Evolutionary conservation across 108 stramenopile genomes (phyloP).

Genomic region (Thalassiosira profunda): DNA sequence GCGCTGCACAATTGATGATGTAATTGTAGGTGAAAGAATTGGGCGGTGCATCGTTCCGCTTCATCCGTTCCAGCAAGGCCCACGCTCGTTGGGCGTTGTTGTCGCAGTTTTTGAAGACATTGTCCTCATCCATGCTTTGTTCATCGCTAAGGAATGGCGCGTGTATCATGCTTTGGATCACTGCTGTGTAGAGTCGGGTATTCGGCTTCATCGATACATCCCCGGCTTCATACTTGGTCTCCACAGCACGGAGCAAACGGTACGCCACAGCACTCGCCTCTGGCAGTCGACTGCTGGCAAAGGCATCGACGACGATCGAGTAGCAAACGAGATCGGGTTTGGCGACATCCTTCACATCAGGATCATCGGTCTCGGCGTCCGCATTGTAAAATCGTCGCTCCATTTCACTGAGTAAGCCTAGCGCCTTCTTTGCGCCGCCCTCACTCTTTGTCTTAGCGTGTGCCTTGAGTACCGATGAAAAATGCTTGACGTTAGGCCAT

Average conservation of each 20-base stretch:
- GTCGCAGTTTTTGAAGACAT: not conserved
- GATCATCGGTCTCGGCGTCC: slow-evolving; percentile 11
- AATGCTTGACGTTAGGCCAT: slow-evolving; percentile 52
- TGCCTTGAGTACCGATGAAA: slow-evolving; percentile 50
- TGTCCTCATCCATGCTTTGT: not conserved
- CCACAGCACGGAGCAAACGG: slow-evolving; percentile 29
- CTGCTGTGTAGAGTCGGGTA: slow-evolving; percentile 47
- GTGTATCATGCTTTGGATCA: slow-evolving; percentile 36
- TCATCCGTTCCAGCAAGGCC: slow-evolving; percentile 43
- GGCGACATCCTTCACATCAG: slow-evolving; percentile 17
- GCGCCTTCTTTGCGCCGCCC: slow-evolving; percentile 48
- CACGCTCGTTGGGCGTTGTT: slow-evolving; percentile 44
- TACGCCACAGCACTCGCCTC: slow-evolving; percentile 31
- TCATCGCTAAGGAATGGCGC: slow-evolving; percentile 13
- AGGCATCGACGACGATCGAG: slow-evolving; percentile 49
- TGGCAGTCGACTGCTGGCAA: slow-evolving; percentile 42
- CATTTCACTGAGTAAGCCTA: slow-evolving; percentile 50
- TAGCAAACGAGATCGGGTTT: slow-evolving; percentile 62
- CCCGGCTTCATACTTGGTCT: slow-evolving; percentile 36
- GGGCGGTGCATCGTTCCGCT: slow-evolving; percentile 30
- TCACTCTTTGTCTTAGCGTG: slow-evolving; percentile 48
- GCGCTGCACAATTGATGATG: slow-evolving; percentile 51
- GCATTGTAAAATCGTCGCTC: slow-evolving; percentile 27
- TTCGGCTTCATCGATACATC: slow-evolving; percentile 53
- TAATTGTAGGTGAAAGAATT: slow-evolving; percentile 59